These are phyloP conservation scores for Saksenaea oblongispora DNA, from an alignment of 371 early-diverging fungal genomes.

Conservation along the genomic window DNA sequence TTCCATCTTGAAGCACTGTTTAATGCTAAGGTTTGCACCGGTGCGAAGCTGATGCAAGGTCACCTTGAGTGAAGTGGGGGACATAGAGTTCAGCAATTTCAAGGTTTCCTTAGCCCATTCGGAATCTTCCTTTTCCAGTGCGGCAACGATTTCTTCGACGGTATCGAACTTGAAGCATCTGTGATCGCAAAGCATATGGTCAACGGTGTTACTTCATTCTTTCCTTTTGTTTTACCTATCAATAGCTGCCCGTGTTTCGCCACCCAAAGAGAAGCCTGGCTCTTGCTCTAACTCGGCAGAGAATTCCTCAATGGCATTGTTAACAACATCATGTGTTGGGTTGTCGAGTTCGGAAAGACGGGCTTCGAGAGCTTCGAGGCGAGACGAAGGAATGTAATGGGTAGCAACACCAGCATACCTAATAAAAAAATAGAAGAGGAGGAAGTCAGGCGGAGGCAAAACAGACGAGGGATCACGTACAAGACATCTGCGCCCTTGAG, in stretches of 20 bases:
- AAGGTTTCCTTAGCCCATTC: constrained; percentile 78
- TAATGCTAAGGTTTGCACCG: constrained; percentile 71
- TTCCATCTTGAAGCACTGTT: constrained; percentile 87
- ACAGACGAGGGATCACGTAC: constrained; percentile 47
- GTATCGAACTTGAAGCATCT: constrained; percentile 83
- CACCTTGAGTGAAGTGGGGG: constrained; percentile 91
- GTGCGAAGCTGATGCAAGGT: constrained; percentile 81
- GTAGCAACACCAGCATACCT: constrained; percentile 92
- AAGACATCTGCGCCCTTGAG: constrained; percentile 84
- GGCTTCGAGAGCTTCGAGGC: constrained; percentile 78
- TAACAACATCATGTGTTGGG: constrained; percentile 80
- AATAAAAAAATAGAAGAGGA: constrained; percentile 18
- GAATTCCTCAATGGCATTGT: constrained; percentile 93
- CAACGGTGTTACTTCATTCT: not conserved
- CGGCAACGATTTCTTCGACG: constrained; percentile 80
- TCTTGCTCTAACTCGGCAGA: constrained; percentile 53
- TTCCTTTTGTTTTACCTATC: constrained; percentile 49
- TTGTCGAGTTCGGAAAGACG: constrained; percentile 84
- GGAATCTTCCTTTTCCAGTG: constrained; percentile 67
- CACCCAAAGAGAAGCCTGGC: constrained; percentile 54
- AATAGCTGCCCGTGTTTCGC: constrained; percentile 70
- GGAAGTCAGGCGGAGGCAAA: not conserved
- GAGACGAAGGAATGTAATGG: constrained; percentile 92
- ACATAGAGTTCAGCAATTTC: constrained; percentile 63
- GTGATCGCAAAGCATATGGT: not conserved